Evolutionary conservation across 768 basidiomycete genomes (phyloP), one percentile per base, ranked within the genome.

Genomic region (Agaricus sinodeliciosus): DNA sequence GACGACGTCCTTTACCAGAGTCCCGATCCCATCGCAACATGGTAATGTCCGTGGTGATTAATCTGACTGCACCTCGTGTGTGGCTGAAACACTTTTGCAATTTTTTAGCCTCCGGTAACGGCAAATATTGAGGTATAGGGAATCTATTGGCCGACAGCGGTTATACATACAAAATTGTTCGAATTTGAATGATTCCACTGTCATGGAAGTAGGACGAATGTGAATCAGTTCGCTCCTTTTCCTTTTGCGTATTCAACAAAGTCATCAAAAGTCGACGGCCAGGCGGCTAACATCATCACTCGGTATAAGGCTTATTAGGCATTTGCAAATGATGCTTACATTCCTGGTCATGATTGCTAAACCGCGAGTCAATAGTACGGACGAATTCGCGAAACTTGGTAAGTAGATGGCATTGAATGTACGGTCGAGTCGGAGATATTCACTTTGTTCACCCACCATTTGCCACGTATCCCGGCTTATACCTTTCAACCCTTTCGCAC

Each of bases 401-500:
- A 34, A 43, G 50, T 25, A 48, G 48, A 49, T 49, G 28, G 45
- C 47, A 48, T 36, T 43, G 35, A 22, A 48, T 28, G 19, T 39
- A 55, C n/a, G 34, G 9, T 22, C 27, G 43, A 18, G 43, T 16
- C 7, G 13, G 46, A 43, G 13, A 43, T 27, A 28, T 36, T 25
- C 44, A 34, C 48, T 48, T 26, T 35, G 26, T 8, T 31, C 12
- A 69, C 82, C 40, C 45, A 88, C 90, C 90, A 93, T 92, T 48
- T 75, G 67, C 91, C 90, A 93, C 15, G 87, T 89, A 69, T 92
- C 91, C 69, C 87, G 90, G 69, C 88, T 92, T 28, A 94, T 77
- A 4, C 89, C 90, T 63, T 86, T 87, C 18, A 73, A 73, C 1
- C 81, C 82, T 58, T 79, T 84, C 62, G 77, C 70, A 28, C 64